Evolutionary conservation across 2,329 filamentous ascomycete species (phyloP), one percentile per base, ranked within the genome.

Genomic region (Xylaria sp.): DNA sequence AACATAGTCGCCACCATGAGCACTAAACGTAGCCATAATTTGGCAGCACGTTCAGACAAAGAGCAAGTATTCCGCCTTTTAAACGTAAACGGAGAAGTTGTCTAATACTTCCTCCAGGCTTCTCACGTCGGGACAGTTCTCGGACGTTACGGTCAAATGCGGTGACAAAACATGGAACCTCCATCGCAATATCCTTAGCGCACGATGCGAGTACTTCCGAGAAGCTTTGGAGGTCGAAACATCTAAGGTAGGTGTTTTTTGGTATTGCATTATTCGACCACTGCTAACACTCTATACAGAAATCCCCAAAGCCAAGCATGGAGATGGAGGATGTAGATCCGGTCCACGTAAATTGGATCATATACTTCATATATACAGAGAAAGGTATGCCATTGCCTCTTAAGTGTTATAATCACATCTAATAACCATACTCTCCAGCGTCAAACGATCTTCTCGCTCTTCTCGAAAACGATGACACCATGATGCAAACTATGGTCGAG

Each of bases 131-230:
- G 62, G 54, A 2, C 0, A 3, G 2, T 65, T 51, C 46, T 63
- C 69, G 25, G 72, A 73, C 12, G 65, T 63, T 1, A 61, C 52
- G n/a, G 61, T 73, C 12, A 52, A 54, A 10, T 72, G 63, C 7
- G 57, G 34, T 1, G 28, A 51, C 4, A 44, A 50, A 18, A 69
- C 58, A 12, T 73, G 72, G 70, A 41, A 51, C 2, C 54, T 70
- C 5, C 69, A 73, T 44, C 66, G 60, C 23, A 3, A 1, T 15
- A 65, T 73, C 39, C 25, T 73, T 2, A 28, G 31, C 10, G 12
- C 56, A 2, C 58, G 70, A 41, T 71, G 60, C 15, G 3, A 3
- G 3, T 73, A 60, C 48, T 73, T 73, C 31, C 18, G 28, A 25
- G 63, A 54, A 41, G 66, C 63, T 13, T 52, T 67, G 15, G 23